A percentile compares a stretch with the other conserved stretches of the same genome.
phyloP scores from a whole-genome alignment of 805 yeast genomes.

The Candida multigemmis region DNA sequence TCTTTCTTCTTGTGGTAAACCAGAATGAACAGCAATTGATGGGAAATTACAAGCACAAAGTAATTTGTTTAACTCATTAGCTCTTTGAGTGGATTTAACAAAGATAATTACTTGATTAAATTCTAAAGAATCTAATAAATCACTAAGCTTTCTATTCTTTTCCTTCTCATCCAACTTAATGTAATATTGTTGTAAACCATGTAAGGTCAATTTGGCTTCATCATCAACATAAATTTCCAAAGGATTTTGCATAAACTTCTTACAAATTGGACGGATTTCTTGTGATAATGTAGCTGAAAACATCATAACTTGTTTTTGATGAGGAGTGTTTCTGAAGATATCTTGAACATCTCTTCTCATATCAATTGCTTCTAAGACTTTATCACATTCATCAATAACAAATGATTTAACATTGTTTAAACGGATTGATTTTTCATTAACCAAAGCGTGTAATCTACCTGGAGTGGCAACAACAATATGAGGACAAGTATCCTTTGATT shows the following conservation, averaged over 20 bases:
- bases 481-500: conserved; percentile 90
- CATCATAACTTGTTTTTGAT: conserved; percentile 99
- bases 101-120: conserved; percentile 97
- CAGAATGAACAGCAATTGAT: conserved; percentile 92
- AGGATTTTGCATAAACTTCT: conserved; percentile 96
- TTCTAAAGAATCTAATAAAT: conserved; percentile 86
- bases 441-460: conserved; percentile 92
- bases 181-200: conserved; percentile 96
- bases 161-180: conserved; percentile 83
- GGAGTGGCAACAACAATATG: conserved; percentile 98
- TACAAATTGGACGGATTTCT: conserved; percentile 94
- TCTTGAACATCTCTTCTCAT: conserved; percentile 99
- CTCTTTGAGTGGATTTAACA: conserved; percentile 86
- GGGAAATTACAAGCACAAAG: conserved; percentile 93
- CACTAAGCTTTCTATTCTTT: conserved; percentile 88
- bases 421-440: conserved; percentile 82
- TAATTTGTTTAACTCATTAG: conserved; percentile 81
- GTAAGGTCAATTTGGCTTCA: conserved; percentile 93
- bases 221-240: conserved; percentile 96
- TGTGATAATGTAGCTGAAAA: conserved; percentile 92
- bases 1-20: conserved; percentile 95
- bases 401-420: conserved; percentile 86
- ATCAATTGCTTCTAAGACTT: conserved; percentile 81
- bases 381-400: conserved; percentile 97
- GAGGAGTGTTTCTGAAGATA: conserved; percentile 94